Conservation (phyloP, 192 early-diverging fungal genomes). For the Gryganskiella cystojenkinii region DNA sequence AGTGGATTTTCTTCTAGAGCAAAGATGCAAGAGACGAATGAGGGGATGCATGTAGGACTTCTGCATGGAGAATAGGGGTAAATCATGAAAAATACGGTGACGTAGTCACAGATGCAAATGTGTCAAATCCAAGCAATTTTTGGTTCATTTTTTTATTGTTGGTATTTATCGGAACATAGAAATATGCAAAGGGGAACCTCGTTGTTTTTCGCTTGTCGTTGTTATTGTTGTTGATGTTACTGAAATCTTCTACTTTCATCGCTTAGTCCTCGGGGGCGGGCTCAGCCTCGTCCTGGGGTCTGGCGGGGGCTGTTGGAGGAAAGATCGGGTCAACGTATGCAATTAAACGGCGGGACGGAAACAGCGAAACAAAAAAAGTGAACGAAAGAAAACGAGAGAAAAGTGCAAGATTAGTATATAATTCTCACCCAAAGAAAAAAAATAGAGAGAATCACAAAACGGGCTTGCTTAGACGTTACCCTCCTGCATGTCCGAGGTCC, state of each 20-base stretch:
- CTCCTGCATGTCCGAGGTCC: constrained; percentile 89
- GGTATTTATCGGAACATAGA: neutral
- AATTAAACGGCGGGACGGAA: neutral
- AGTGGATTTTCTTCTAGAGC: too few relatives aligned
- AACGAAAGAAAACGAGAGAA: neutral
- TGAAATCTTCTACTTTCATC: too few relatives aligned
- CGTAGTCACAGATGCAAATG: too few relatives aligned
- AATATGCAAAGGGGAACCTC: too few relatives aligned
- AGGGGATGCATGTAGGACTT: too few relatives aligned
- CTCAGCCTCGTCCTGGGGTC: constrained; percentile 37
- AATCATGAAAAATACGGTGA: too few relatives aligned
- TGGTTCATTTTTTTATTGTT: too few relatives aligned
- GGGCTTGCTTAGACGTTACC: constrained; percentile 22
- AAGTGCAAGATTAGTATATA: neutral
- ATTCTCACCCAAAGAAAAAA: neutral
- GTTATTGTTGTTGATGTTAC: too few relatives aligned
- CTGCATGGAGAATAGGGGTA: too few relatives aligned
- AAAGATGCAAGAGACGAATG: too few relatives aligned
- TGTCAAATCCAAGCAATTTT: too few relatives aligned
- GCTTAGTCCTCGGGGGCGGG: constrained; percentile 36
- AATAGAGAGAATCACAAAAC: neutral
- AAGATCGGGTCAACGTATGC: neutral
- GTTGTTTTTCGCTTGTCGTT: too few relatives aligned
- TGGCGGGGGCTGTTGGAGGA: constrained; percentile 16
- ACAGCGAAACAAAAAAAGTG: constrained; percentile 2